Base-by-base conservation (phyloP, 208 protist genomes). In the Wallacemonas rigidus region DNA sequence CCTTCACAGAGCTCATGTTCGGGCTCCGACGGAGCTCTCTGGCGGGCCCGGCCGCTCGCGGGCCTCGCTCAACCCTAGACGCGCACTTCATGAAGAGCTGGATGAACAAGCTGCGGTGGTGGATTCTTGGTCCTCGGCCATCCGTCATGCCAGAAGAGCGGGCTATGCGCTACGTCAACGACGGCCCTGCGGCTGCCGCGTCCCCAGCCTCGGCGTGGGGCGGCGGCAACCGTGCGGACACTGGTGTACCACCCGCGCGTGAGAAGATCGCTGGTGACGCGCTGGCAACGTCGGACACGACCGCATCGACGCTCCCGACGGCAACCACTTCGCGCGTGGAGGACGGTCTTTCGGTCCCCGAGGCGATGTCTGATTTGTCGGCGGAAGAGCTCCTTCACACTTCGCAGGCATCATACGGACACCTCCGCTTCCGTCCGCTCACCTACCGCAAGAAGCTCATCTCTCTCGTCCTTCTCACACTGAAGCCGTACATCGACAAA, bases 1-100 rank as follows among this genome's bases (percentile, higher is more conserved):
- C 86, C 12, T 91, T 93, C 71, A 75, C 82, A 2, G 90, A 95
- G 60, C 80, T 91, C 58, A 82, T 95, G 50, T 93, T 95, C 56
- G 88, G 85, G 8, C 78, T 95, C 26, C 73, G 77, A 3, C 81
- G 87, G 14, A 76, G 77, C 2, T 51, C 54, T 26, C 40, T 91
- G 1, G 40, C 58, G 12, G 50, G 67, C 36, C 55, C 73, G 38
- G 43, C 57, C 12, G 54, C 72, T 5, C 44, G 56, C 61, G 36
- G 38, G 5, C 36, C 67, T 43, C 17, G n/a, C 6, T 26, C 64
- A 3, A 38, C 35, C 50, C 41, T 65, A 9, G 67, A 76, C 9
- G 11, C 14, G 45, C 39, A 8, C 9, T 62, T 45, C 3, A 53
- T 79, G 2, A 17, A 69, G 15, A 70, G 71, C 1, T 71, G 67